Percentiles rank a stretch among this genome's conserved stretches.
Conservation (phyloP, 2,329 filamentous ascomycete genomes). For the Alternaria atra region DNA sequence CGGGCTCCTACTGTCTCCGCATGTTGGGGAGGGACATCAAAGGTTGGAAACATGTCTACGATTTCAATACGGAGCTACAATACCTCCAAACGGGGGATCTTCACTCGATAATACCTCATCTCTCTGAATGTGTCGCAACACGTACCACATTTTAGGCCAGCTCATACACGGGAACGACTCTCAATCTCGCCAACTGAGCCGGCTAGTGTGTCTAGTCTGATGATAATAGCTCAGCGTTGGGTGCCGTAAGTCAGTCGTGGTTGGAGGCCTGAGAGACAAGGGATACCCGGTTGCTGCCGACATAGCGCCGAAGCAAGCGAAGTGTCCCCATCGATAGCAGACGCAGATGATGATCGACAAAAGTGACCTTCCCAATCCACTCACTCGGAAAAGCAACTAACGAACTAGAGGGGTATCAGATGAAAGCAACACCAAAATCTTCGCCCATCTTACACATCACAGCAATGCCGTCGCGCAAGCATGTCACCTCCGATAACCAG, state of each 20-base stretch:
- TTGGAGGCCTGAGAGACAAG: slow-evolving; percentile 2
- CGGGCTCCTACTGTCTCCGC: slow-evolving; percentile 38
- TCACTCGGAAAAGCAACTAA: background rate
- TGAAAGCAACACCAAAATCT: background rate
- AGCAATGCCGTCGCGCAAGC: background rate
- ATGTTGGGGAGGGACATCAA: slow-evolving; percentile 37
- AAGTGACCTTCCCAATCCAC: slow-evolving; percentile 5
- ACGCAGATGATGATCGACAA: slow-evolving; percentile 7
- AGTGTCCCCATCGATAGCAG: background rate
- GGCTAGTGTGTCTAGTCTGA: slow-evolving; percentile 6
- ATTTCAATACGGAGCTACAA: slow-evolving; percentile 10
- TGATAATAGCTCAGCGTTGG: background rate
- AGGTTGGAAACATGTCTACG: slow-evolving; percentile 38
- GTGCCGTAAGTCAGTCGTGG: slow-evolving; percentile 1
- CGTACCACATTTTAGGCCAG: slow-evolving; percentile 3
- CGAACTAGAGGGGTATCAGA: slow-evolving; percentile 12
- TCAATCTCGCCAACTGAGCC: slow-evolving; percentile 2
- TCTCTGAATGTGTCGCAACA: background rate
- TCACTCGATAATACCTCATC: slow-evolving; percentile 16
- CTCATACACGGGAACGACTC: background rate
- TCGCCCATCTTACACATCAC: background rate
- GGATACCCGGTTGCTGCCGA: background rate
- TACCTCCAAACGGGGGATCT: slow-evolving; percentile 6
- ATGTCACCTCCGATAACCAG: background rate
- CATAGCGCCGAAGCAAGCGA: background rate